Percentiles rank a stretch among this genome's conserved stretches.
These are phyloP conservation scores for Coffea humblotiana DNA, from an alignment of 305 asterid species.

Conservation along the genomic window DNA sequence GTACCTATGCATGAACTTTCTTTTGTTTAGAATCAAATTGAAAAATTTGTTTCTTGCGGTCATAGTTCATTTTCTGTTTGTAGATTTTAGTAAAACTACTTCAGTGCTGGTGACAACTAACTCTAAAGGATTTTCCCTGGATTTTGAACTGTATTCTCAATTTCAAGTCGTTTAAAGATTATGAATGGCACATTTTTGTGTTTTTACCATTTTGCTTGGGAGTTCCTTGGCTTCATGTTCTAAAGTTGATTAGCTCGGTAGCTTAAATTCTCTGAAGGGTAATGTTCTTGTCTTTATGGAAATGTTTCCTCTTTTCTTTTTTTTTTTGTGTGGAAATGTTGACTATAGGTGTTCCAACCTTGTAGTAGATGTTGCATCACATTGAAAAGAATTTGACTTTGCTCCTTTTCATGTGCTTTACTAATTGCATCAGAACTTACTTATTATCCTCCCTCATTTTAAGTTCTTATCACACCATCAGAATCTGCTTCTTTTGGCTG, in stretches of 20 bases:
- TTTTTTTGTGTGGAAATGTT: not conserved
- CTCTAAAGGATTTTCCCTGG: not conserved
- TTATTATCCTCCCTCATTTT: not conserved
- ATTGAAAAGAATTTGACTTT: not conserved
- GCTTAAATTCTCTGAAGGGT: not conserved
- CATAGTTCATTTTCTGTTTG: not conserved
- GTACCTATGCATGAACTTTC: not conserved
- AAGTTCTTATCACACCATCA: not conserved
- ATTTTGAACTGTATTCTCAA: not conserved
- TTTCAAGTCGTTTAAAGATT: not conserved
- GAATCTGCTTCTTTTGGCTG: not conserved
- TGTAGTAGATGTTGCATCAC: not conserved
- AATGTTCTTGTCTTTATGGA: not conserved
- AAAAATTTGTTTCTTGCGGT: too few species aligned
- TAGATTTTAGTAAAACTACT: too few species aligned
- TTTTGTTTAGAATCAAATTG: not conserved
- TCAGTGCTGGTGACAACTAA: not conserved
- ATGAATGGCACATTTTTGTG: not conserved
- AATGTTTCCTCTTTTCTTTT: not conserved
- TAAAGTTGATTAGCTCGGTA: too few species aligned
- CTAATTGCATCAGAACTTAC: not conserved
- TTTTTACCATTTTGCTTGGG: not conserved
- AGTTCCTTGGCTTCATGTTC: too few species aligned
- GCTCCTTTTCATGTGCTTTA: not conserved
- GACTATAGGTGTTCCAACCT: not conserved